Percentiles rank a stretch among this genome's conserved stretches.
Conservation (phyloP, 169 alveolate genomes). For the Eimeria necatrix region DNA sequence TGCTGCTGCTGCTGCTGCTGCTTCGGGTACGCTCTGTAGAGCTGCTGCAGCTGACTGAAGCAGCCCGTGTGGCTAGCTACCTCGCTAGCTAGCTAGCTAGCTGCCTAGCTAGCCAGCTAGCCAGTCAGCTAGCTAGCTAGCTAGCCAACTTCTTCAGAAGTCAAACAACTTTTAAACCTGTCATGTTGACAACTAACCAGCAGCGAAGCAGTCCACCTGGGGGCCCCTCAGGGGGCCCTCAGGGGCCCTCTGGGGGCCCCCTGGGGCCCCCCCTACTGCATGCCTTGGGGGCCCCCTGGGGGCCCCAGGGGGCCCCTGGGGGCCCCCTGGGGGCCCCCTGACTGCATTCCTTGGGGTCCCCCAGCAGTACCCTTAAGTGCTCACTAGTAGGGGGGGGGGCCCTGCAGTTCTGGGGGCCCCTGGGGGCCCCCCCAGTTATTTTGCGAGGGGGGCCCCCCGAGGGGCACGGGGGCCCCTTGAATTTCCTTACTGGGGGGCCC, state of each 20-base stretch:
- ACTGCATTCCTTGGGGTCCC: too few relatives aligned
- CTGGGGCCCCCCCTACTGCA: not conserved
- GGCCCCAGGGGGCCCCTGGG: not conserved
- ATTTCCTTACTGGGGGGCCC: conserved; percentile 72
- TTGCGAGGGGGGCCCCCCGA: not conserved
- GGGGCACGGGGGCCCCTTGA: conserved; percentile 33
- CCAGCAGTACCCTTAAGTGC: too few relatives aligned
- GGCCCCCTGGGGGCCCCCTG: too few relatives aligned
- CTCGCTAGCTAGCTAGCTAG: not conserved
- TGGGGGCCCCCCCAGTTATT: not conserved
- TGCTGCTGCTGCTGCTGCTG: not conserved
- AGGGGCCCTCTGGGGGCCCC: not conserved
- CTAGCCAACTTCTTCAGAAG: not conserved
- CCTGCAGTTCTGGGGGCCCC: not conserved
- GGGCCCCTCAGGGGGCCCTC: not conserved
- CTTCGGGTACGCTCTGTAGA: not conserved
- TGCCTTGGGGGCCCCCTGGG: not conserved
- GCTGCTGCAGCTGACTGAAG: not conserved
- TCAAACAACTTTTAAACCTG: not conserved
- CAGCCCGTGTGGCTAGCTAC: not conserved
- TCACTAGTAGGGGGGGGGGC: conserved; percentile 17
- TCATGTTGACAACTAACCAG: not conserved
- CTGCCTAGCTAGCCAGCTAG: conserved; percentile 13
- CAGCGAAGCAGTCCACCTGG: not conserved
- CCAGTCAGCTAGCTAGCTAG: not conserved